Percentiles rank a stretch among this genome's conserved stretches.
Conservation (phyloP, 169 alveolate genomes). For the Cryptosporidium xiaoi region DNA sequence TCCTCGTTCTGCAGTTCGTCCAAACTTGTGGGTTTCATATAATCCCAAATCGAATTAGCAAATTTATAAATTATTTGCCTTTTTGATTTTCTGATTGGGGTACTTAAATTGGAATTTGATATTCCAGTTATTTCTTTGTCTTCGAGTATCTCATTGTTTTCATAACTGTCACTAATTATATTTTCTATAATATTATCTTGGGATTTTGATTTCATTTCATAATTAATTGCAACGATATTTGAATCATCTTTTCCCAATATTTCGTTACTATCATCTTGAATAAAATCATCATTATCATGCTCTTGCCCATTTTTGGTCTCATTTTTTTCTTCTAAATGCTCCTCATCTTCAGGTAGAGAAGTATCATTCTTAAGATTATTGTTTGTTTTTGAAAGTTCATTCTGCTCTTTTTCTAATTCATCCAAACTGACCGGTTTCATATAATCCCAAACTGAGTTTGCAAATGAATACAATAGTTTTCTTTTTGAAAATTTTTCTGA, state of each 20-base stretch:
- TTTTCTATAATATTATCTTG: not conserved
- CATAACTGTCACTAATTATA: not conserved
- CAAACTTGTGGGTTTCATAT: slow-evolving; percentile 42
- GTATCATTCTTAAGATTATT: not conserved
- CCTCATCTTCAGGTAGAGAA: not conserved
- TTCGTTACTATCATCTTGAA: not conserved
- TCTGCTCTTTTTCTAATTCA: slow-evolving; percentile 24
- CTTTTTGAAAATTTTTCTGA: slow-evolving; percentile 35
- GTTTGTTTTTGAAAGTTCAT: not conserved
- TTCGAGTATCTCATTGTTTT: not conserved
- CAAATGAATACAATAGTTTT: slow-evolving; percentile 37
- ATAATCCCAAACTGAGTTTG: slow-evolving; percentile 70
- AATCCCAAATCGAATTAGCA: slow-evolving; percentile 74
- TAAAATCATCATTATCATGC: not conserved
- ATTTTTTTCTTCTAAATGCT: not conserved
- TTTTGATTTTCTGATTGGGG: slow-evolving; percentile 34
- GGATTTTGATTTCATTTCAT: slow-evolving; percentile 7
- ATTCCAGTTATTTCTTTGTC: not conserved
- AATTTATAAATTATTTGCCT: slow-evolving; percentile 46
- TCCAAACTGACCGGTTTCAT: slow-evolving; percentile 52
- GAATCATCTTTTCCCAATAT: not conserved
- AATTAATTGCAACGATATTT: not conserved
- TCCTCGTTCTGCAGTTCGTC: slow-evolving; percentile 19
- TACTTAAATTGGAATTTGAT: not conserved
- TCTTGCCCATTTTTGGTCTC: not conserved